Evolutionary conservation across 441 rosid species (phyloP), one percentile per base, ranked within the genome.

Genomic region (Viola pubescens): DNA sequence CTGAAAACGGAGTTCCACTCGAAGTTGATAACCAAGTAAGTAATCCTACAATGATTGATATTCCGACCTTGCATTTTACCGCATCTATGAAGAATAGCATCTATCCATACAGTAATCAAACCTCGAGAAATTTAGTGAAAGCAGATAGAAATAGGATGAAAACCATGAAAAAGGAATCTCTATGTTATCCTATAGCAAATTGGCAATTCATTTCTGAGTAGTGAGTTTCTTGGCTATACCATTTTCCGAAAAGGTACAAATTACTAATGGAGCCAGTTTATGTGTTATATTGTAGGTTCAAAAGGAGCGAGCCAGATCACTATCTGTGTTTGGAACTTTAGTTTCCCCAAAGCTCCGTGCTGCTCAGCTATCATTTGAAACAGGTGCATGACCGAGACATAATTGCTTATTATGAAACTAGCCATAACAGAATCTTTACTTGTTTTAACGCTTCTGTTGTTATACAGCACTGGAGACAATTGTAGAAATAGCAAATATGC

Each of bases 321-420:
- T 89, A 37, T 81, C 89, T 1, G 69, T 88, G 58, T 90, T 90
- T 75, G 99, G 97, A 64, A 78, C 87, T 63, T 70, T 94, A 56
- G 87, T 90, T 61, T 88, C 99, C 6, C 96, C 97, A 10, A 90
- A 85, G 85, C 91, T 94, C 65, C 85, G 86, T 60, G 63, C 86
- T 37, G 70, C 94, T 40, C 99, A 90, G 74, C 65, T 81, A 62
- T 84, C 99, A 52, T 94, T 94, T 68, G 99, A 88, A 71, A 78
- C 82, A 79, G 97, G 99, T 94, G 56, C 43, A 42, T 52, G 54
- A 61, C 61, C 64, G 39, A 53, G 52, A 51, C 56, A 48, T 37
- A 58, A 52, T 37, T 26, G 16, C 13, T 60, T 19, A 37, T 61
- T 47, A 37, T 54, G 54, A 58, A 58, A 57, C 39, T 1, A 19